A percentile compares a stretch with the other conserved stretches of the same genome.
Conservation (phyloP, 805 yeast species). For the Wickerhamiella vanderwaltii region DNA sequence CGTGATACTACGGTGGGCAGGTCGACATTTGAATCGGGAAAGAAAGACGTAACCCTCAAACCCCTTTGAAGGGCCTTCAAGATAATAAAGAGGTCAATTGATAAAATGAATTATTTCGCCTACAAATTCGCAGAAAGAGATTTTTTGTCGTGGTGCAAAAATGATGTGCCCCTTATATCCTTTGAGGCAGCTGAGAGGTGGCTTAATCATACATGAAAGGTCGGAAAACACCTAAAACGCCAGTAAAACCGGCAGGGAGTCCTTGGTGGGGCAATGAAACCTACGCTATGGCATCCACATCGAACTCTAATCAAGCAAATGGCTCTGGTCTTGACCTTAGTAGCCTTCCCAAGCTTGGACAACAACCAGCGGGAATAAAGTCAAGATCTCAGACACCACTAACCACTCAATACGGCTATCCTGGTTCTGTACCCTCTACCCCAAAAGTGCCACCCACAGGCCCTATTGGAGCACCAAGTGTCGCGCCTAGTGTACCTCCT, state of each 20-base stretch:
- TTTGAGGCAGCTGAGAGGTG: too few species aligned
- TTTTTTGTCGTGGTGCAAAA: too few species aligned
- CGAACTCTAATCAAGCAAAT: not conserved
- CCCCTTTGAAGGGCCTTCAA: too few species aligned
- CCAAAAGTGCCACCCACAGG: too few species aligned
- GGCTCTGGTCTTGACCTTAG: slow-evolving; percentile 4
- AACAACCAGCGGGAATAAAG: not conserved
- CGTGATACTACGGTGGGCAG: too few species aligned
- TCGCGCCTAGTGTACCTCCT: too few species aligned
- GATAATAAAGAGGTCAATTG: too few species aligned
- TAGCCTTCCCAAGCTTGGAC: slow-evolving; percentile 7
- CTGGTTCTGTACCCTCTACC: not conserved
- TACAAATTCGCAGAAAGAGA: too few species aligned
- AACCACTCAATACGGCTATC: not conserved
- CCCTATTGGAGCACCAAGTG: not conserved
- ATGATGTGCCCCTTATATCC: too few species aligned
- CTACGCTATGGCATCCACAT: not conserved
- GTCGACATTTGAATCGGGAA: too few species aligned
- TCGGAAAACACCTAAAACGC: slow-evolving; percentile 8
- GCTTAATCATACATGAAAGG: slow-evolving; percentile 1
- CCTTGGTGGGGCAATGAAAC: slow-evolving; percentile 11
- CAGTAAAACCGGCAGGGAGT: slow-evolving; percentile 3
- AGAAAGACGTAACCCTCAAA: too few species aligned
- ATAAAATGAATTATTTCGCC: too few species aligned
- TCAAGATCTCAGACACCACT: slow-evolving; percentile 2